Conservation (phyloP, 345 rosid genomes). For the Anacardium occidentale region DNA sequence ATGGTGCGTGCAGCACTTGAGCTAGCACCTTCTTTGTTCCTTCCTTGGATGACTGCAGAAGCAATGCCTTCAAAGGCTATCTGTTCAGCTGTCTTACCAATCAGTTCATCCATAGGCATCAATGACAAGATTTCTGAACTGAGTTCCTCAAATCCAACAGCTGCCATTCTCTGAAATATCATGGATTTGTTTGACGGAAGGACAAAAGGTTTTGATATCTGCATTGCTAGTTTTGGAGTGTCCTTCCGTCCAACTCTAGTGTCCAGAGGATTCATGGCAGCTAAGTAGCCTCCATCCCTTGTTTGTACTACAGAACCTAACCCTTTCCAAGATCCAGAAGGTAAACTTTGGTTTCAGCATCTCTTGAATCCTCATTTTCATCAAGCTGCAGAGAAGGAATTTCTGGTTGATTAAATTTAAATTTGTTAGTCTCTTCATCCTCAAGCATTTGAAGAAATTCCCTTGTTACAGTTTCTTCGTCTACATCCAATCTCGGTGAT, state of each 20-base stretch:
- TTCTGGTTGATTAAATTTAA: conserved; percentile 41
- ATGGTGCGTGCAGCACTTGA: conserved; percentile 86
- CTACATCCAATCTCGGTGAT: conserved; percentile 70
- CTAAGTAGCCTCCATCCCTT: conserved; percentile 86
- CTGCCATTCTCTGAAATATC: conserved; percentile 70
- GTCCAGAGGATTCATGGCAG: conserved; percentile 80
- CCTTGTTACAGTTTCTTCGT: conserved; percentile 76
- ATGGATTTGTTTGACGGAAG: conserved; percentile 33
- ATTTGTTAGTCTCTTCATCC: conserved; percentile 46
- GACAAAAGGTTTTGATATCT: conserved; percentile 76
- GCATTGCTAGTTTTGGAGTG: conserved; percentile 87
- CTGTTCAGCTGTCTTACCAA: conserved; percentile 93
- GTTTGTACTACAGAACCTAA: conserved; percentile 86
- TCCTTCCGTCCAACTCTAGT: conserved; percentile 60
- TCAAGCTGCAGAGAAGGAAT: conserved; percentile 51
- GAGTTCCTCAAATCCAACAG: conserved; percentile 56
- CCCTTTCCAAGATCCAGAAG: conserved; percentile 88
- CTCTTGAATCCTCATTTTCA: conserved; percentile 38
- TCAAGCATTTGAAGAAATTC: conserved; percentile 92
- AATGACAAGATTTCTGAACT: conserved; percentile 50
- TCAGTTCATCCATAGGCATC: conserved; percentile 80
- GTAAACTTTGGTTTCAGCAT: conserved; percentile 52
- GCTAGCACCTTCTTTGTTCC: conserved; percentile 85
- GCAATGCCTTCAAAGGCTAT: conserved; percentile 97
- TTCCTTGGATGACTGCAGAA: conserved; percentile 86